These are phyloP conservation scores for Paraphaeosphaeria minitans DNA, from an alignment of 2,329 filamentous ascomycete genomes.

Conservation along the genomic window DNA sequence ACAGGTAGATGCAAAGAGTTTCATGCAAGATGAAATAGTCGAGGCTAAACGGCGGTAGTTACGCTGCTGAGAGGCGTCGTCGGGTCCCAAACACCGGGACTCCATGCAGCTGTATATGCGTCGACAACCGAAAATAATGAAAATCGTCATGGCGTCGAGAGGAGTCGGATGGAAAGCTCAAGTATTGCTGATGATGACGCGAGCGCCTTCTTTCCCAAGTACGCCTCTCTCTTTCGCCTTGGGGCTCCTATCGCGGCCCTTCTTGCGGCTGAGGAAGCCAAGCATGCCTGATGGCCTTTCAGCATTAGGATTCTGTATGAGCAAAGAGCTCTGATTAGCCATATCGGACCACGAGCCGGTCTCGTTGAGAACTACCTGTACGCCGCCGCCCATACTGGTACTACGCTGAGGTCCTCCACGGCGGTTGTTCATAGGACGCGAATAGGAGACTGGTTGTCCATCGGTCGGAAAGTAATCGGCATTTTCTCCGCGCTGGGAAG, in stretches of 20 bases:
- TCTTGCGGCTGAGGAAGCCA: slow-evolving; percentile 87
- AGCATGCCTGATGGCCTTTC: slow-evolving; percentile 78
- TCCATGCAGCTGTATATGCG: slow-evolving; percentile 33
- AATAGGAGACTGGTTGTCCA: slow-evolving; percentile 42
- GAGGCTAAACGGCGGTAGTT: slow-evolving; percentile 8
- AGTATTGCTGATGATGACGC: slow-evolving; percentile 58
- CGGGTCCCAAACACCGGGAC: slow-evolving; percentile 32
- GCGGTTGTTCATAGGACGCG: slow-evolving; percentile 50
- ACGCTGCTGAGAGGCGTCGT: slow-evolving; percentile 22
- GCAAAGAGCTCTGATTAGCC: slow-evolving; percentile 78
- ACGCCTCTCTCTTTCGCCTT: slow-evolving; percentile 95
- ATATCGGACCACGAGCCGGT: slow-evolving; percentile 90
- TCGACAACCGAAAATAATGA: slow-evolving; percentile 25
- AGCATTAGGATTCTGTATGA: slow-evolving; percentile 54
- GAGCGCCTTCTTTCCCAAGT: slow-evolving; percentile 89
- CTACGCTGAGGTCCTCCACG: slow-evolving; percentile 69
- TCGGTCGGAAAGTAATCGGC: slow-evolving; percentile 44
- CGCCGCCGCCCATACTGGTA: slow-evolving; percentile 78
- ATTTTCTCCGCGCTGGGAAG: slow-evolving; percentile 42
- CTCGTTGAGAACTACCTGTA: slow-evolving; percentile 90
- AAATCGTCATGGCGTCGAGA: slow-evolving; percentile 36
- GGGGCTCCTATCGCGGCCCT: slow-evolving; percentile 86
- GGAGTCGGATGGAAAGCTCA: slow-evolving; percentile 23
- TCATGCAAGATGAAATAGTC: slow-evolving; percentile 17
- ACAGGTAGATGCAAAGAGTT: slow-evolving; percentile 15